Percentiles rank a stretch among this genome's conserved stretches.
Conservation (phyloP, 352 stramenopile genomes). For the Phytophthora uliginosa region DNA sequence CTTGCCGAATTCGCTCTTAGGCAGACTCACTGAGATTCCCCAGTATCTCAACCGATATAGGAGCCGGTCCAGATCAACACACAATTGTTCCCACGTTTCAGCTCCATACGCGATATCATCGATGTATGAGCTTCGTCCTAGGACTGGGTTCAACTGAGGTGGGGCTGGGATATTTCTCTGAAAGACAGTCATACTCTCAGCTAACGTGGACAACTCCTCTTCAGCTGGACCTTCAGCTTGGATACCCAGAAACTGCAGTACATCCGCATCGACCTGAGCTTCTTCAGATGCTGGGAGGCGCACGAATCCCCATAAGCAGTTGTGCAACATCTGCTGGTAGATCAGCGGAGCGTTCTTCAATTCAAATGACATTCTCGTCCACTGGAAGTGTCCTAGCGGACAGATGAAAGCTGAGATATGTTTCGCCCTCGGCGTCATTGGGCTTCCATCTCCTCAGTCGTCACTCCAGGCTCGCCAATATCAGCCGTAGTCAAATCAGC, state of each 20-base stretch:
- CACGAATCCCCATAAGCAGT: neutral
- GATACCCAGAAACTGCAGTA: neutral
- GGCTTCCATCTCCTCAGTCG: too few species aligned
- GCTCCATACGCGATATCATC: conserved; percentile 3
- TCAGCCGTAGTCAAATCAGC: too few species aligned
- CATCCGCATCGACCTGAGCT: neutral
- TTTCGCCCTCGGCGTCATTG: neutral
- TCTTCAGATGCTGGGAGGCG: neutral
- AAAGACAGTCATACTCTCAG: neutral
- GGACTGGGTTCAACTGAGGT: neutral
- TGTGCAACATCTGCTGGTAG: neutral
- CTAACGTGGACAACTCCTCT: too few species aligned
- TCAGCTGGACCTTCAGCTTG: neutral
- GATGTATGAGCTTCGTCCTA: neutral
- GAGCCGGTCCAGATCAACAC: neutral
- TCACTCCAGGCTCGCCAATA: too few species aligned
- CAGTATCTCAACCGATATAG: neutral
- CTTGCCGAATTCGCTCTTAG: neutral
- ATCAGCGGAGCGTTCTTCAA: neutral
- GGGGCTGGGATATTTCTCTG: neutral
- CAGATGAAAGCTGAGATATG: neutral
- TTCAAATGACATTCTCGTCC: neutral
- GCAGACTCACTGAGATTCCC: neutral
- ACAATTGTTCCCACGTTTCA: neutral
- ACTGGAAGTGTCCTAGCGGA: neutral